These are phyloP conservation scores for Colletotrichum sp. DNA, from an alignment of 2,329 filamentous ascomycete species.

Conservation along the genomic window DNA sequence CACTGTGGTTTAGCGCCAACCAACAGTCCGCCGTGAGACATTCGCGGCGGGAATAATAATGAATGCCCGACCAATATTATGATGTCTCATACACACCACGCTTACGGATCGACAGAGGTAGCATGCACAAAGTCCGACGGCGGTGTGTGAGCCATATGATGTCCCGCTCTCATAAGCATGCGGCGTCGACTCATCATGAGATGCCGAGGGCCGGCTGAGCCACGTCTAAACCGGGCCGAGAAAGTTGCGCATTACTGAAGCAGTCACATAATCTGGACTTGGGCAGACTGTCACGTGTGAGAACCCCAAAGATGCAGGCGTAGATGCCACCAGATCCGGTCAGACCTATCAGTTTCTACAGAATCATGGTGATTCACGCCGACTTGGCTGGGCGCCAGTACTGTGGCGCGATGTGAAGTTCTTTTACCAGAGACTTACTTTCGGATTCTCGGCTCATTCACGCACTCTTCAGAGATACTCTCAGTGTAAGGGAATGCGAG, in stretches of 20 bases:
- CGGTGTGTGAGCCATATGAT: not conserved
- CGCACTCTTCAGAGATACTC: not conserved
- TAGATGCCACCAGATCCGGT: not conserved
- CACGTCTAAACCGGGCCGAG: not conserved
- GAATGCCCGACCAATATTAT: not conserved
- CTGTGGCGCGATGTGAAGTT: not conserved
- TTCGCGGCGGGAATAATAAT: not conserved
- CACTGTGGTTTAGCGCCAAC: not conserved
- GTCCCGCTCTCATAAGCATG: not conserved
- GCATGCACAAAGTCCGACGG: not conserved
- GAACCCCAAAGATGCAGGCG: not conserved
- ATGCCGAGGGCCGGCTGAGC: not conserved
- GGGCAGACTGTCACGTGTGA: not conserved
- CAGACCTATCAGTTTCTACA: not conserved
- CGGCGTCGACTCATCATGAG: not conserved
- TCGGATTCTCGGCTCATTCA: not conserved
- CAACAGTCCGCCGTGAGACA: not conserved
- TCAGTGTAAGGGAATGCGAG: not conserved
- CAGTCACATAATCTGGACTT: not conserved
- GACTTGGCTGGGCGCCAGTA: not conserved
- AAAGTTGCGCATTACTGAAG: rapidly evolving
- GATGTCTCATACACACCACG: not conserved
- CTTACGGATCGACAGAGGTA: not conserved
- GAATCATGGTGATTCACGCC: not conserved
- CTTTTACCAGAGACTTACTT: not conserved